Base-by-base conservation (phyloP, 2,329 filamentous ascomycete species). In the Fusarium sp. region DNA sequence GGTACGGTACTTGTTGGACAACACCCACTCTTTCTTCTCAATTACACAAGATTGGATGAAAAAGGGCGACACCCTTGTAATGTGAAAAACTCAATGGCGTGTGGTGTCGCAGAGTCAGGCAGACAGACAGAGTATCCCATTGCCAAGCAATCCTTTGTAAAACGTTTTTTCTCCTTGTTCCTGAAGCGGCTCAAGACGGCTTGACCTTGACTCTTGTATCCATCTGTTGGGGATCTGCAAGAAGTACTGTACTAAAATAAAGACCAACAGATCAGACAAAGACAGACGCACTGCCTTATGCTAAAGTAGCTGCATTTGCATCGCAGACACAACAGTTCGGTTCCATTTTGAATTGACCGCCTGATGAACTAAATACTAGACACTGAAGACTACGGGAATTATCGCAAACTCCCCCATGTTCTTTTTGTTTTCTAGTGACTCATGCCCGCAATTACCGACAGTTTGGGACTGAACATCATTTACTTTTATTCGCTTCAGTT, bases 331-430 rank as follows among this genome's bases (percentile, higher is more conserved):
- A 43, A 15, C 24, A n/a, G 34, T 38, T n/a, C 18, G 2, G 18
- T 38, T 38, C 18, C 34, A 38, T 38, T 30, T 57, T 43, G 20
- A 22, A 56, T 46, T 65, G 62, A 65, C 62, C 62, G 61, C 62
- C 48, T 47, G 29, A 46, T 49, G 41, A 44, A 24, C 41, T 44
- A 29, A 24, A 40, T 13, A 40, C 30, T 40, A 27, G 30, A 51
- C 34, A n/a, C 34, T 38, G 30, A 12, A 52, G 49, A 63, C 60
- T 58, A 65, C 62, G 62, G 53, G 45, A 65, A 38, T 65, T 59
- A 40, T 68, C 65, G 60, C 16, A 58, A 49, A 40, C 24, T 43
- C 29, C 56, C 58, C 56, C 58, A 52, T 64, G 47, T 63, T 57
- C 58, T 20, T 53, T 66, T 40, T 51, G 25, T 49, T 41, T 57